Evolutionary conservation across 495 filamentous ascomycete species (phyloP).

Genomic region (Neurospora hispaniola): DNA sequence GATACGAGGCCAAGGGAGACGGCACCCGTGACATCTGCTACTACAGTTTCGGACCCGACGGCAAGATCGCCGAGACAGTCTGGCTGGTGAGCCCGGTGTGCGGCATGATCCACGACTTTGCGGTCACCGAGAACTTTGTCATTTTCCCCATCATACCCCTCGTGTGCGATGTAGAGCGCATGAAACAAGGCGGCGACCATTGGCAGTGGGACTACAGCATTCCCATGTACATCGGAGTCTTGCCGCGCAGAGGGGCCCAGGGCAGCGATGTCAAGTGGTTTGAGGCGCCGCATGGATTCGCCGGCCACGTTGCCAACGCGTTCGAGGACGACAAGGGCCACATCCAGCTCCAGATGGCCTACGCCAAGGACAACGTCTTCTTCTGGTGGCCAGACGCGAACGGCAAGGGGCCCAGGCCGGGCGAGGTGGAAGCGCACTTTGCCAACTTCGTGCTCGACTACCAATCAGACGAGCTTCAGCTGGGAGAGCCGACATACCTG

Average conservation of each 20-base stretch:
- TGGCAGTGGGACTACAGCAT: conserved; percentile 37
- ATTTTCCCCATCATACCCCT: conserved; percentile 36
- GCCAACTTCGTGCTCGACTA: conserved; percentile 32
- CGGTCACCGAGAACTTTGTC: conserved; percentile 37
- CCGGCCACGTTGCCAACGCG: conserved; percentile 35
- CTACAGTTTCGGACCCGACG: conserved; percentile 29
- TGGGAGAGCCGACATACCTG: conserved; percentile 16
- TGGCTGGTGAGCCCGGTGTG: conserved; percentile 35
- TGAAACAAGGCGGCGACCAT: conserved; percentile 40
- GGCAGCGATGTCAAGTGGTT: conserved; percentile 33
- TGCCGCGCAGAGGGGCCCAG: conserved; percentile 35
- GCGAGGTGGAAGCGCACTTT: conserved; percentile 6
- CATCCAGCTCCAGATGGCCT: conserved; percentile 37
- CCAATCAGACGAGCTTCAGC: conserved; percentile 13
- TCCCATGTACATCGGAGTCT: conserved; percentile 33
- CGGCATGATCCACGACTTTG: conserved; percentile 44
- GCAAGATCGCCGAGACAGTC: conserved; percentile 27
- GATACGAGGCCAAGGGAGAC: conserved; percentile 37
- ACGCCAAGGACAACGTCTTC: conserved; percentile 37
- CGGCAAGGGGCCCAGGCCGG: conserved; percentile 14
- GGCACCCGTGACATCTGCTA: conserved; percentile 33
- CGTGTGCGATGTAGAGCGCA: conserved; percentile 29
- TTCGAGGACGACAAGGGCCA: conserved; percentile 37
- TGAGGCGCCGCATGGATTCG: conserved; percentile 31
- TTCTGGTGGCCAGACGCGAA: conserved; percentile 38